Evolutionary conservation across 163 green algal genomes (phyloP).

Genomic region (Prototheca cutis): DNA sequence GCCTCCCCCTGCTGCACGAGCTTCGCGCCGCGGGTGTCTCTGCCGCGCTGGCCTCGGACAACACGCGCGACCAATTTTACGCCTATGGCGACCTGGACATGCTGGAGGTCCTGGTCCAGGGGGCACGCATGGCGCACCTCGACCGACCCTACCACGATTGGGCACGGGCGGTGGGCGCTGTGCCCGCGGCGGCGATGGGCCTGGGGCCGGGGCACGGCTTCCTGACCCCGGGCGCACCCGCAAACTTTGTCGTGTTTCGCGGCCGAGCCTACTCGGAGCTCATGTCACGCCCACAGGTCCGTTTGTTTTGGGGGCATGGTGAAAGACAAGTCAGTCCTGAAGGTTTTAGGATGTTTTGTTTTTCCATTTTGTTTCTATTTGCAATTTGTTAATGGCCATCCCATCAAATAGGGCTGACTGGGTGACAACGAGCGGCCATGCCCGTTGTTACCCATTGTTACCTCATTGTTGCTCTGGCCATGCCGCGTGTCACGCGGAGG

Average conservation of each 20-base stretch:
- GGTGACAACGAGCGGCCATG: too few species aligned
- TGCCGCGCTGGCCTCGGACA: constrained; percentile 55
- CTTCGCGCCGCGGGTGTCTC: constrained; percentile 37
- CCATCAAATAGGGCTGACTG: too few species aligned
- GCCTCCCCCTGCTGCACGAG: constrained; percentile 47
- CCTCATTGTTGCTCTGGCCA: too few species aligned
- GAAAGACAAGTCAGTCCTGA: too few species aligned
- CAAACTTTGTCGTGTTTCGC: constrained; percentile 57
- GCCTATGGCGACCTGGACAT: constrained; percentile 68
- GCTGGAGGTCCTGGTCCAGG: constrained; percentile 60
- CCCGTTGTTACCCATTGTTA: too few species aligned
- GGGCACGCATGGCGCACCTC: constrained; percentile 34
- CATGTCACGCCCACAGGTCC: constrained; percentile 45
- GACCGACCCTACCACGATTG: constrained; percentile 51
- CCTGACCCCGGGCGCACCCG: constrained; percentile 27
- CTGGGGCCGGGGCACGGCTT: constrained; percentile 20
- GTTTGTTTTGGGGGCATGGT: constrained; percentile 4
- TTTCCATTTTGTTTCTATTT: too few species aligned
- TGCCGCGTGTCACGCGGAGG: too few species aligned
- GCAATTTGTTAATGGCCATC: too few species aligned
- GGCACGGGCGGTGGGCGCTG: constrained; percentile 28
- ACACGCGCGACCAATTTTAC: constrained; percentile 67
- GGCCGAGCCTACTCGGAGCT: constrained; percentile 55
- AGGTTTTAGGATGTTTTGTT: too few species aligned
- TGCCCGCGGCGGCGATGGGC: constrained; percentile 50